Evolutionary conservation across 441 rosid species (phyloP), one percentile per base, ranked within the genome.

Genomic region (Croton setiger): DNA sequence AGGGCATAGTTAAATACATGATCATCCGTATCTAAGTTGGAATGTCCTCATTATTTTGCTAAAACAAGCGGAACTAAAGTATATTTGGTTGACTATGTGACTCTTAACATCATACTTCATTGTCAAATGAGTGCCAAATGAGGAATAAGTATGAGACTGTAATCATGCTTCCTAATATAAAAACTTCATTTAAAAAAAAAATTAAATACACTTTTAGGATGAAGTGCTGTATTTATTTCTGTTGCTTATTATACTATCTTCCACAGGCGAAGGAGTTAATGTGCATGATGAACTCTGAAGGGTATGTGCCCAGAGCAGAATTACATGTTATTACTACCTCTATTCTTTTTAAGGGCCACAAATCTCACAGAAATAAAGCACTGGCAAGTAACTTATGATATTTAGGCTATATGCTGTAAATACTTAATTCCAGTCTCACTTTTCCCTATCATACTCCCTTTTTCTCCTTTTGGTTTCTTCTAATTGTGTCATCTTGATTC

Each of bases 281-380:
- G 63, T 43, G 39, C 88, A 81, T 13, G 88, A 87, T 6, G 87
- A 86, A 80, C 87, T 84, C 58, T 86, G 80, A 74, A 54, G 18
- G 63, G 54, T 57, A 66, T 45, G 76, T 61, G 39, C 60, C 35
- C 63, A 31, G 27, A 51, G 55, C n/a, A 62, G 65, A 61, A 20
- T 60, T 60, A 13, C 8, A 35, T 18, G 35, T 58, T 27, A 62
- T 20, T 63, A 11, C 55, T 21, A 31, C 15, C 57, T 66, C 7
- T 18, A 18, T 53, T 39, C 71, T 51, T 47, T 66, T 53, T 36
- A 17, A 15, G 31, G 18, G 47, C 17, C 31, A 21, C 20, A 20
- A 27, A 21, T 21, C 35, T 11, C 23, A 1, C 12, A 18, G 23
- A 52, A 14, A 52, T n/a, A 27, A 10, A 27, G 12, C 33, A 61